Conservation (phyloP, 2,329 filamentous ascomycete genomes). For the Claviceps lovelessii region DNA sequence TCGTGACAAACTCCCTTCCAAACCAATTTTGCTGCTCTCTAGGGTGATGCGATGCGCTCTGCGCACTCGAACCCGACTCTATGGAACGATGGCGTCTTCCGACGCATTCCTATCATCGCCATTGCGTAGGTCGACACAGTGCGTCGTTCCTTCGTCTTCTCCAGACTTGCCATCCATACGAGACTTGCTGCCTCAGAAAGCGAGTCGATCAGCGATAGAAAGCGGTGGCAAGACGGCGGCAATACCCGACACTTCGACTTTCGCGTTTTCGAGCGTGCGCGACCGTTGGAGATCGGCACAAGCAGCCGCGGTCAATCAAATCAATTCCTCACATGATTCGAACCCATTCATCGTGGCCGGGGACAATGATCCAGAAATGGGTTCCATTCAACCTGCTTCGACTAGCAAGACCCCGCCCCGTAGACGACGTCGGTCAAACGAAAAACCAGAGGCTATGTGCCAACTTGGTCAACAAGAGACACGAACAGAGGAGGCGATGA, state of each 20-base stretch:
- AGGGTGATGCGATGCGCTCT: conserved; percentile 28
- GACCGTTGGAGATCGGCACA: conserved; percentile 22
- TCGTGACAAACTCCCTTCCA: not conserved
- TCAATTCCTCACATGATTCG: not conserved
- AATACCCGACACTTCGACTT: conserved; percentile 22
- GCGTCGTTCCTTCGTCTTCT: conserved; percentile 30
- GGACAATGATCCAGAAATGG: conserved; percentile 3
- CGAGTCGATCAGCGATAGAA: conserved; percentile 18
- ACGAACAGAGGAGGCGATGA: not conserved
- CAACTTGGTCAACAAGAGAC: not conserved
- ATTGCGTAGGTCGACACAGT: conserved; percentile 17
- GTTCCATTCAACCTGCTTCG: not conserved
- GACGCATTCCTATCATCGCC: conserved; percentile 19
- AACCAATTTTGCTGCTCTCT: conserved; percentile 17
- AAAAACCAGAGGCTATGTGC: not conserved
- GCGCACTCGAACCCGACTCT: conserved; percentile 24
- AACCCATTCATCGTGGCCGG: not conserved
- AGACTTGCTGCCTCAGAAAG: conserved; percentile 28
- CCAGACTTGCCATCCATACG: conserved; percentile 40
- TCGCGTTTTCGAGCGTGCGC: conserved; percentile 29
- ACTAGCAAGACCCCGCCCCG: not conserved
- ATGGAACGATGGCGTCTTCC: conserved; percentile 20
- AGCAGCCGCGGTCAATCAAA: conserved; percentile 6
- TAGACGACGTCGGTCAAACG: not conserved
- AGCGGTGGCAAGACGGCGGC: conserved; percentile 23